These are phyloP conservation scores for Ormosia semicastrata DNA, from an alignment of 306 rosid genomes.

Conservation along the genomic window DNA sequence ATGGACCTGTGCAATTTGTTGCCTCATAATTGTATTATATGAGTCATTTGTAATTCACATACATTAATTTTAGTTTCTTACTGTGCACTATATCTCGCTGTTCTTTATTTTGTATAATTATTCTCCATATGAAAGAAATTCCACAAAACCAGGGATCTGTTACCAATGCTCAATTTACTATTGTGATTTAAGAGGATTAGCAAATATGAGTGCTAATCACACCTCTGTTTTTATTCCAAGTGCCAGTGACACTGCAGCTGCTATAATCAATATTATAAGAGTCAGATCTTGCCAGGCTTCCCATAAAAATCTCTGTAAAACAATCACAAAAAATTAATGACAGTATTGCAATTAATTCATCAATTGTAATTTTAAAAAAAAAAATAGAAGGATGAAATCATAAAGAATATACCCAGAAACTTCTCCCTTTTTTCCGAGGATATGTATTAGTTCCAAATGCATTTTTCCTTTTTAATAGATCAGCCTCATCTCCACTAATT, in stretches of 20 bases:
- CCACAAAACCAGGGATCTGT: constrained; percentile 17
- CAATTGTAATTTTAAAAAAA: not conserved
- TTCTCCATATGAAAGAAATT: not conserved
- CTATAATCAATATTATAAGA: constrained; percentile 85
- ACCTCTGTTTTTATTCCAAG: constrained; percentile 98
- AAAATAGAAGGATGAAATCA: not conserved
- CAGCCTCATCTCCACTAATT: constrained; percentile 63
- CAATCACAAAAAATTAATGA: constrained; percentile 24
- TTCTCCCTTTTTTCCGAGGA: constrained; percentile 91
- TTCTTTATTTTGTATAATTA: not conserved
- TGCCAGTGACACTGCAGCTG: constrained; percentile 85
- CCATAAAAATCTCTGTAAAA: constrained; percentile 85
- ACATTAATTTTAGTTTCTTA: not conserved
- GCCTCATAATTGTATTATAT: not conserved
- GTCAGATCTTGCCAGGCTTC: constrained; percentile 98
- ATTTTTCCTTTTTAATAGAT: constrained; percentile 56
- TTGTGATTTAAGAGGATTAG: not conserved
- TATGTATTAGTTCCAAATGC: constrained; percentile 92
- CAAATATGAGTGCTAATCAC: constrained; percentile 16
- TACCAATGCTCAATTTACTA: not conserved
- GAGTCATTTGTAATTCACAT: not conserved
- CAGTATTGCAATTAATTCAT: constrained; percentile 1
- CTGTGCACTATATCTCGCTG: not conserved
- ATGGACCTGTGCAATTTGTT: not conserved
- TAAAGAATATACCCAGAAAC: constrained; percentile 68